Percentiles rank a stretch among this genome's conserved stretches.
Conservation (phyloP, 495 filamentous ascomycete genomes). For the Lasiosphaeriaceae sp. region DNA sequence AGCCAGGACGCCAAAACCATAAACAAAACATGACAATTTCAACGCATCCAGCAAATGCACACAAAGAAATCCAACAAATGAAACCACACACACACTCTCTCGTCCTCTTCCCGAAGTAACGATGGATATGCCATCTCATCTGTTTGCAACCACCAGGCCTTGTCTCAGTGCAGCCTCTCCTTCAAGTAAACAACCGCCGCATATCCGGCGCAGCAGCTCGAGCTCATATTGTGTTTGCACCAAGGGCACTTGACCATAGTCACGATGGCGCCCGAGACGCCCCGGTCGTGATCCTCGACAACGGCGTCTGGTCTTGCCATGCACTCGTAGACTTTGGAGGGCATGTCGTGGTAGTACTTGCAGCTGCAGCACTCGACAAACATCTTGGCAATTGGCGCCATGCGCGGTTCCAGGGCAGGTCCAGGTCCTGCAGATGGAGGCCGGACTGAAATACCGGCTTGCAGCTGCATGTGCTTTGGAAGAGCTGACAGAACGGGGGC, state of each 20-base stretch:
- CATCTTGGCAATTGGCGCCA: constrained; percentile 60
- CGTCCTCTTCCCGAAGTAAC: not conserved
- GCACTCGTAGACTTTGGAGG: constrained; percentile 68
- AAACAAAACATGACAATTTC: too few relatives aligned
- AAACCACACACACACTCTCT: constrained; percentile 1
- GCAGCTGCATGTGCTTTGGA: constrained; percentile 32
- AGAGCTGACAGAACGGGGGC: constrained; percentile 20
- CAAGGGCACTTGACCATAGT: constrained; percentile 68
- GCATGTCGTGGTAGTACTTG: constrained; percentile 78
- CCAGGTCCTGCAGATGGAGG: constrained; percentile 2
- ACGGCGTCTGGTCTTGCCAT: constrained; percentile 62
- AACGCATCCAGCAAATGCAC: too few relatives aligned
- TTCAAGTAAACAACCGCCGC: constrained; percentile 65
- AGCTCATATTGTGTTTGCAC: constrained; percentile 73
- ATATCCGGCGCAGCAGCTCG: constrained; percentile 69
- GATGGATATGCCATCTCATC: not conserved
- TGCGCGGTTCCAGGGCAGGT: constrained; percentile 4
- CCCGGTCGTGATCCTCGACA: constrained; percentile 42
- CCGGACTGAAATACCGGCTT: constrained; percentile 14
- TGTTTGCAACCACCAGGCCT: not conserved
- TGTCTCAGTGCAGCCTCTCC: constrained; percentile 40
- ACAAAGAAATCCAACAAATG: constrained; percentile 6
- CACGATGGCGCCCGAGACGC: constrained; percentile 50
- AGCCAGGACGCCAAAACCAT: not conserved
- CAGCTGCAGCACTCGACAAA: constrained; percentile 80